phyloP scores from a whole-genome alignment of 139 green algal genomes.

The Chlamydomonas sphaeroides region DNA sequence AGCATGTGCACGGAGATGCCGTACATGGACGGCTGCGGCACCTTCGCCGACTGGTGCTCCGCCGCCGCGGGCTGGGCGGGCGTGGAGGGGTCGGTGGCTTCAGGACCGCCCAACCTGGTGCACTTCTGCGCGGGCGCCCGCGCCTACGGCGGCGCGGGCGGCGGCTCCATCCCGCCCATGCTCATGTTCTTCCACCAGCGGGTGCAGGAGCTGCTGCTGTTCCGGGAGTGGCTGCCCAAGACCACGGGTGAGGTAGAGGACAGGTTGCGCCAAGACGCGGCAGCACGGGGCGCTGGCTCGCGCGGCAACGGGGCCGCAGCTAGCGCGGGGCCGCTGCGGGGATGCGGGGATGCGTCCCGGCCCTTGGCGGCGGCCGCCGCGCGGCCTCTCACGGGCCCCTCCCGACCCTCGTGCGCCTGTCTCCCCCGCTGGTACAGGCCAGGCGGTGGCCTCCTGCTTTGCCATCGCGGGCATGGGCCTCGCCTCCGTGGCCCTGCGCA shows the following conservation, averaged over 20 bases:
- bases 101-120: not conserved
- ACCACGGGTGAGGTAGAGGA: slow-evolving; percentile 26
- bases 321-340: too few relatives aligned
- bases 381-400: too few relatives aligned
- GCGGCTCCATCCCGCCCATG: slow-evolving; percentile 53
- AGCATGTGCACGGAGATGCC: slow-evolving; percentile 49
- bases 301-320: too few relatives aligned
- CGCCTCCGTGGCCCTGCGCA: slow-evolving; percentile 31
- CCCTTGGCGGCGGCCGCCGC: too few relatives aligned
- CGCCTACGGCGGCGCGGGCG: not conserved
- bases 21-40: slow-evolving; percentile 42
- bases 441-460: slow-evolving; percentile 29
- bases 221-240: slow-evolving; percentile 47
- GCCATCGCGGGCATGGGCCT: slow-evolving; percentile 37
- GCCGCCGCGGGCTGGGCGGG: not conserved
- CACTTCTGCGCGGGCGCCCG: slow-evolving; percentile 9
- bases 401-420: not conserved
- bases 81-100: too few relatives aligned
- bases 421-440: not conserved
- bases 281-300: too few relatives aligned
- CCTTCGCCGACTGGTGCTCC: slow-evolving; percentile 38
- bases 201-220: slow-evolving; percentile 53
- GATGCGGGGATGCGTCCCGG: too few relatives aligned
- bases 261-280: too few relatives aligned
- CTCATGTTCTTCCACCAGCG: slow-evolving; percentile 66